Conservation (phyloP, 306 rosid species). For the Dryas octopetala region DNA sequence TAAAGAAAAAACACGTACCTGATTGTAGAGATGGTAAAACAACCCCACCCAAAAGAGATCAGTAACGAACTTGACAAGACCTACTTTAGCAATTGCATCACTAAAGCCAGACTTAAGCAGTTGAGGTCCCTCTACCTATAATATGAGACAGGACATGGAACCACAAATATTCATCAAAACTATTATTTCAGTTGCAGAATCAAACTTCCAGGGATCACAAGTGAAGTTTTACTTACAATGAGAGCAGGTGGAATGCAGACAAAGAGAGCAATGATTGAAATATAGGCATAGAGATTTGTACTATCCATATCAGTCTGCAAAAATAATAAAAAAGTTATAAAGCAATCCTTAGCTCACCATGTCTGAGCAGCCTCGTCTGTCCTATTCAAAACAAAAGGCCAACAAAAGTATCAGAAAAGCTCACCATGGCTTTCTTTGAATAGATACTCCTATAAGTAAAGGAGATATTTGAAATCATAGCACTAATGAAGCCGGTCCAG, state of each 20-base stretch:
- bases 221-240: constrained; percentile 57
- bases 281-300: constrained; percentile 89
- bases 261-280: constrained; percentile 85
- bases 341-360: background rate
- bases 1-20: constrained; percentile 42
- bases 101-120: constrained; percentile 70
- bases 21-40: constrained; percentile 97
- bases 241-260: constrained; percentile 91
- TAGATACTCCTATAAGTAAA: constrained; percentile 61
- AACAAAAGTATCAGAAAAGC: constrained; percentile 16
- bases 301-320: constrained; percentile 97
- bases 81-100: constrained; percentile 90
- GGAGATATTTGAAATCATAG: constrained; percentile 61
- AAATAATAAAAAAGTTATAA: background rate
- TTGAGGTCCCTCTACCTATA: constrained; percentile 80
- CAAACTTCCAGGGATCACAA: background rate
- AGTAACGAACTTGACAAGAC: constrained; percentile 68
- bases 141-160: constrained; percentile 16
- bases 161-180: background rate
- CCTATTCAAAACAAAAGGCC: constrained; percentile 6
- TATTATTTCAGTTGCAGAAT: constrained; percentile 13
- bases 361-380: background rate
- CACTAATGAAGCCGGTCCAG: constrained; percentile 59
- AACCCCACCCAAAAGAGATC: constrained; percentile 96
- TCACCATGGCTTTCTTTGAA: constrained; percentile 98